Conservation (phyloP, 1,139 yeast genomes). For the Insectozyma bohioensis region DNA sequence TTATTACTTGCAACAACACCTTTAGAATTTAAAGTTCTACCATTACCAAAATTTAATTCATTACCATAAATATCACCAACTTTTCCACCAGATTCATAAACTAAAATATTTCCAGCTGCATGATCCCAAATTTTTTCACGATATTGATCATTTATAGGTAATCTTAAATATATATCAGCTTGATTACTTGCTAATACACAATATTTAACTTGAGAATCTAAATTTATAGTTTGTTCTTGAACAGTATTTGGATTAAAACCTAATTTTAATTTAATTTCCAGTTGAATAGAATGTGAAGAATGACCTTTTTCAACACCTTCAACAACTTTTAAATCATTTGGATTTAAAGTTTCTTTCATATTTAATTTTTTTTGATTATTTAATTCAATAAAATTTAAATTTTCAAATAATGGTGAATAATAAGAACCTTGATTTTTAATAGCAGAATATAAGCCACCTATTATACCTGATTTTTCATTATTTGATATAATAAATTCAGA, state of each 20-base stretch:
- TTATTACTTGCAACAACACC: slow-evolving; percentile 91
- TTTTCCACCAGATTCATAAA: slow-evolving; percentile 86
- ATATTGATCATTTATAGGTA: slow-evolving; percentile 75
- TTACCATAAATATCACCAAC: slow-evolving; percentile 83
- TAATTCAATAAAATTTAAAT: slow-evolving; percentile 38
- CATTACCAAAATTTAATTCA: slow-evolving; percentile 80
- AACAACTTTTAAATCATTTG: slow-evolving; percentile 63
- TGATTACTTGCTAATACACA: slow-evolving; percentile 88
- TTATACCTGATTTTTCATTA: slow-evolving; percentile 34
- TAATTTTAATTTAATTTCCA: slow-evolving; percentile 62
- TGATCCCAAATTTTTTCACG: slow-evolving; percentile 99
- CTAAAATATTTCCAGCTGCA: slow-evolving; percentile 89
- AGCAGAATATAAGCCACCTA: slow-evolving; percentile 78
- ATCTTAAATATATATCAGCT: slow-evolving; percentile 86
- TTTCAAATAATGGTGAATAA: slow-evolving; percentile 45
- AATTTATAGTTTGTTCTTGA: slow-evolving; percentile 52
- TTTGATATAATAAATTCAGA: slow-evolving; percentile 50
- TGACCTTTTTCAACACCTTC: slow-evolving; percentile 98
- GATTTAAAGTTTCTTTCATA: slow-evolving; percentile 43
- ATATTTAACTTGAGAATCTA: slow-evolving; percentile 96
- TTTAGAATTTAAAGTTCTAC: slow-evolving; percentile 75
- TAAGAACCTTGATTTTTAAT: slow-evolving; percentile 72
- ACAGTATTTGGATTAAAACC: slow-evolving; percentile 49
- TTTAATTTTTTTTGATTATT: slow-evolving; percentile 34
- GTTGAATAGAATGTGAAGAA: slow-evolving; percentile 89